Conservation (phyloP, 2,329 filamentous ascomycete species). For the Arthrinium puccinioides region DNA sequence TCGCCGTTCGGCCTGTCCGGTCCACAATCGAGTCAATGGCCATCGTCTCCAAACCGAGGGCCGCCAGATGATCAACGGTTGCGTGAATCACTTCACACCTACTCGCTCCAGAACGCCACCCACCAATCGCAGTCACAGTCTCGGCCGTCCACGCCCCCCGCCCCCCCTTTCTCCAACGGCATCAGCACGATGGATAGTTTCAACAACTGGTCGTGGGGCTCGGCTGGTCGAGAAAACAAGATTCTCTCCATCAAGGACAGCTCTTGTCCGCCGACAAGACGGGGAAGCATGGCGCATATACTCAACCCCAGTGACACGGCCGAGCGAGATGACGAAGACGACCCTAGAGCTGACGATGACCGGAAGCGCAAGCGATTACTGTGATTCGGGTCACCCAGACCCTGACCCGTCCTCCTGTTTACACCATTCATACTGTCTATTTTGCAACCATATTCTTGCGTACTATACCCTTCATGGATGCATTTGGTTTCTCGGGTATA, state of each 20-base stretch:
- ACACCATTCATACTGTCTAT: neutral
- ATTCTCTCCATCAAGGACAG: constrained; percentile 45
- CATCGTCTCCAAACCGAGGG: constrained; percentile 44
- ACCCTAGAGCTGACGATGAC: constrained; percentile 48
- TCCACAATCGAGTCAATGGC: constrained; percentile 42
- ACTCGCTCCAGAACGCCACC: constrained; percentile 38
- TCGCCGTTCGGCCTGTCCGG: constrained; percentile 61
- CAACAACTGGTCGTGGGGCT: constrained; percentile 47
- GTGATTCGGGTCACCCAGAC: constrained; percentile 15
- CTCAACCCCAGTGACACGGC: constrained; percentile 52
- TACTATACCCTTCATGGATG: constrained; percentile 1
- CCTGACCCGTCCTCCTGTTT: neutral
- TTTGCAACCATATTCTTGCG: constrained; percentile 1
- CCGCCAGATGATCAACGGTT: constrained; percentile 47
- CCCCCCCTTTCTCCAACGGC: constrained; percentile 41
- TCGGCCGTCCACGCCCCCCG: constrained; percentile 46
- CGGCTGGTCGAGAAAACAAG: constrained; percentile 39
- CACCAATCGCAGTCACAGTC: constrained; percentile 36
- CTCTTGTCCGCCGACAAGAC: constrained; percentile 47
- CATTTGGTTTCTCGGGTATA: neutral
- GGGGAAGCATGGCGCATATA: constrained; percentile 57
- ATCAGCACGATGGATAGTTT: constrained; percentile 40
- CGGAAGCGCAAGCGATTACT: constrained; percentile 56
- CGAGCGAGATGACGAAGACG: constrained; percentile 49
- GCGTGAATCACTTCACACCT: constrained; percentile 49